phyloP scores from a whole-genome alignment of 2,329 filamentous ascomycete species.

The Sporothrix brasiliensis region DNA sequence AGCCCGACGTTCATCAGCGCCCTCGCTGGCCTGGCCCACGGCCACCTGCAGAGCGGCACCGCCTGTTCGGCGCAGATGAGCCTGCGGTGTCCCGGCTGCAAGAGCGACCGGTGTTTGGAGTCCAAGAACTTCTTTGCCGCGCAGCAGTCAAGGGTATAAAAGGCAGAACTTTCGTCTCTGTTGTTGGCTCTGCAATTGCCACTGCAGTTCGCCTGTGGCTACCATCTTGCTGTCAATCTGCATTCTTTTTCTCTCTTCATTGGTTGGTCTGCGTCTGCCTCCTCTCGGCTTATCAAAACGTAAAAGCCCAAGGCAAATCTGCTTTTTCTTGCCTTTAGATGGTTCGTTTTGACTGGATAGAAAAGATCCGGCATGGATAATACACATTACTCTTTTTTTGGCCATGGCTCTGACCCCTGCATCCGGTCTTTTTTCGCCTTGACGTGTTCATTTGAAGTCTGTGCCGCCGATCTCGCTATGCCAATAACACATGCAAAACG shows the following conservation, averaged over 20 bases:
- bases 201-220: too few relatives aligned
- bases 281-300: too few relatives aligned
- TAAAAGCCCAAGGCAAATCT: too few relatives aligned
- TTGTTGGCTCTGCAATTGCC: not conserved
- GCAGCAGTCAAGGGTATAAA: slow-evolving; percentile 23
- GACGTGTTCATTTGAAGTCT: not conserved
- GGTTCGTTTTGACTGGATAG: not conserved
- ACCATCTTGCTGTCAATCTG: too few relatives aligned
- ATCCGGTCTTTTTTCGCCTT: not conserved
- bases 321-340: not conserved
- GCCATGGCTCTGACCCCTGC: not conserved
- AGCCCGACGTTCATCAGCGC: slow-evolving; percentile 88
- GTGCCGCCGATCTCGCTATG: slow-evolving; percentile 7
- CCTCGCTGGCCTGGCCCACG: slow-evolving; percentile 81
- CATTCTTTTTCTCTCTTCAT: too few relatives aligned
- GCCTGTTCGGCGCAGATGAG: slow-evolving; percentile 82
- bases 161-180: not conserved
- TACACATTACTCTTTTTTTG: slow-evolving; percentile 16
- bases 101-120: slow-evolving; percentile 82
- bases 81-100: slow-evolving; percentile 89
- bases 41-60: slow-evolving; percentile 70
- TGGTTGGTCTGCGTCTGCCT: not conserved
- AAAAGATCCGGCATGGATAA: not conserved
- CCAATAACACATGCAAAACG: not conserved
- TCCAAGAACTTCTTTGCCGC: slow-evolving; percentile 68